A percentile compares a stretch with the other conserved stretches of the same genome.
phyloP scores from a whole-genome alignment of 108 stramenopile species.

The Fistulifera solaris region DNA sequence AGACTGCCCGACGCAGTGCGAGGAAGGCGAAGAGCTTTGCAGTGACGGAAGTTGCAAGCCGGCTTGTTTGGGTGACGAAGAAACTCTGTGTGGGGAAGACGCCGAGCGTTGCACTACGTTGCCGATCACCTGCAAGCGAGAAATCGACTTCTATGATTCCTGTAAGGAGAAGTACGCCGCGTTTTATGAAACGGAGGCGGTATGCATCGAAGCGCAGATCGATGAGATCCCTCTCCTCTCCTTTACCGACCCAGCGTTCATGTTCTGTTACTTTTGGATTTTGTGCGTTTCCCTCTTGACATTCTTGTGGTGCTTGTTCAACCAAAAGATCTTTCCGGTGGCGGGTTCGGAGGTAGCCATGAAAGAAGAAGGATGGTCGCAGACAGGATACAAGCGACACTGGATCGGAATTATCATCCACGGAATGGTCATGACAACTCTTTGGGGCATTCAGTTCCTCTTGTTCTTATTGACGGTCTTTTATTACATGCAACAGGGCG shows the following conservation, averaged over 20 bases:
- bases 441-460: conserved; percentile 8
- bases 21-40: conserved; percentile 20
- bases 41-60: conserved; percentile 39
- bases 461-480: conserved; percentile 3
- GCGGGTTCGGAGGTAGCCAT: not conserved
- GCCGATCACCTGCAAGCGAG: not conserved
- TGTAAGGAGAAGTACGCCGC: conserved; percentile 12
- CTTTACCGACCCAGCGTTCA: conserved; percentile 21
- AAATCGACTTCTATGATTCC: not conserved
- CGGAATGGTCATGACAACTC: conserved; percentile 21
- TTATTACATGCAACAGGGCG: conserved; percentile 2
- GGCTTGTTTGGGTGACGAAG: conserved; percentile 1
- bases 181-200: conserved; percentile 5
- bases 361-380: conserved; percentile 4
- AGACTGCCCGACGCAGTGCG: conserved; percentile 35
- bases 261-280: conserved; percentile 20
- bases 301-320: conserved; percentile 26
- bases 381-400: conserved; percentile 46
- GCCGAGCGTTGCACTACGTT: not conserved
- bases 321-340: conserved; percentile 5
- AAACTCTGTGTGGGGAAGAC: not conserved
- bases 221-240: conserved; percentile 23
- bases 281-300: conserved; percentile 34
- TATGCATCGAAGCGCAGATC: conserved; percentile 25
- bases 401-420: conserved; percentile 33